Percentiles rank a stretch among this genome's conserved stretches.
Conservation (phyloP, 306 rosid species). For the Chamaecrista fasciculata region DNA sequence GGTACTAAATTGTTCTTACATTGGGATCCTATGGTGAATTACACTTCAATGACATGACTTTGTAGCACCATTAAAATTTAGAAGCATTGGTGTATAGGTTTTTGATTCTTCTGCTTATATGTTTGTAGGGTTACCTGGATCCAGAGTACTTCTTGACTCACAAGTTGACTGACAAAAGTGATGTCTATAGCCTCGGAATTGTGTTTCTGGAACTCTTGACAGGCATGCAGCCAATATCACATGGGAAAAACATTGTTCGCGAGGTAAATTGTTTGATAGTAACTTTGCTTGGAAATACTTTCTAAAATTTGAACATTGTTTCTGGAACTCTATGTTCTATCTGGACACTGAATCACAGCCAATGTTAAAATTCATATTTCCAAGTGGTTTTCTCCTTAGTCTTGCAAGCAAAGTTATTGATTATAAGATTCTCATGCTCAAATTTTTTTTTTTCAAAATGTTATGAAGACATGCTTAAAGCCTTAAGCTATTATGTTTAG, state of each 20-base stretch:
- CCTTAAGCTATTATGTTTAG: neutral
- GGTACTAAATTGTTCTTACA: neutral
- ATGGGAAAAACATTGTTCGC: slow-evolving; percentile 76
- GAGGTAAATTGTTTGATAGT: slow-evolving; percentile 46
- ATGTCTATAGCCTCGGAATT: slow-evolving; percentile 76
- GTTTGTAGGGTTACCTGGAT: slow-evolving; percentile 71
- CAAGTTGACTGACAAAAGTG: slow-evolving; percentile 77
- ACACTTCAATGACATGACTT: neutral
- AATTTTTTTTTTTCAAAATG: neutral
- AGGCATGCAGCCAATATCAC: slow-evolving; percentile 64
- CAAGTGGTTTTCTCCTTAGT: neutral
- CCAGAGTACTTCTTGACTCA: slow-evolving; percentile 74
- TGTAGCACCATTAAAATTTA: neutral
- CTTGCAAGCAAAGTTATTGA: neutral
- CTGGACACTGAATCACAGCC: neutral
- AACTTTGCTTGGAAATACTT: too few species aligned
- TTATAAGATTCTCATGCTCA: neutral
- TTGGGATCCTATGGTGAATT: neutral
- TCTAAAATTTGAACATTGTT: too few species aligned
- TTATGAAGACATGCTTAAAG: neutral
- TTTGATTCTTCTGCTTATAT: slow-evolving; percentile 2
- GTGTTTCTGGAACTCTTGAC: slow-evolving; percentile 75
- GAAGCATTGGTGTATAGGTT: neutral
- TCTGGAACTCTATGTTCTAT: neutral
- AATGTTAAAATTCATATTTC: neutral